Conservation (phyloP, 345 rosid species). For the Euphorbia lathyris region DNA sequence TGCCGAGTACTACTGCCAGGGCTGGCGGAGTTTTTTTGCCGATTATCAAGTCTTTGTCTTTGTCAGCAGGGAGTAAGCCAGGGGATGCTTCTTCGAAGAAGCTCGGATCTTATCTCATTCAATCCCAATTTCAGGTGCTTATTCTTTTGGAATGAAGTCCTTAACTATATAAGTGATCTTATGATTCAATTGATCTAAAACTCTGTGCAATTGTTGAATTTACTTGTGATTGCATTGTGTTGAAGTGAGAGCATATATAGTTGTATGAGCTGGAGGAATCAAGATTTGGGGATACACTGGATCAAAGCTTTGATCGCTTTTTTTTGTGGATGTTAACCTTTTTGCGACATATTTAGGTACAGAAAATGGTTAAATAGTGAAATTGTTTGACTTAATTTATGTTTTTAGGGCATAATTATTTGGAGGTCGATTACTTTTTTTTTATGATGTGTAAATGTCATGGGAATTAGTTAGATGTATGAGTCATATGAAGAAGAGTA, state of each 20-base stretch:
- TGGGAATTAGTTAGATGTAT: not conserved
- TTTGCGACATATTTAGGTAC: not conserved
- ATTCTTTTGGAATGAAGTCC: not conserved
- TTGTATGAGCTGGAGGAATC: not conserved
- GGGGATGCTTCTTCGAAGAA: slow-evolving; percentile 68
- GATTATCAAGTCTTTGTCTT: slow-evolving; percentile 70
- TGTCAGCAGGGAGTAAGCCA: slow-evolving; percentile 81
- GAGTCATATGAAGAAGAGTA: not conserved
- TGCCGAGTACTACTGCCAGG: slow-evolving; percentile 97
- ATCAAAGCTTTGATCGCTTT: not conserved
- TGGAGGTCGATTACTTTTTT: not conserved
- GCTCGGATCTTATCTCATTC: slow-evolving; percentile 76
- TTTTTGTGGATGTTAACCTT: not conserved
- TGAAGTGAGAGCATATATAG: not conserved
- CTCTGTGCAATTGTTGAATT: not conserved
- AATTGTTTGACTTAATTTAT: not conserved
- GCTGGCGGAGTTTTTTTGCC: slow-evolving; percentile 97
- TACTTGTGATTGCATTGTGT: not conserved
- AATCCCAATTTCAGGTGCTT: slow-evolving; percentile 83
- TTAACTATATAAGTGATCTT: not conserved
- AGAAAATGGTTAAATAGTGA: not conserved
- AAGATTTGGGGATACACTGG: not conserved
- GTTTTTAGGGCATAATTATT: not conserved
- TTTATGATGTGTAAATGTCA: not conserved
- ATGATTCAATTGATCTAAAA: not conserved